Base-by-base conservation (phyloP, 2,329 filamentous ascomycete genomes). In the Clonostachys solani region DNA sequence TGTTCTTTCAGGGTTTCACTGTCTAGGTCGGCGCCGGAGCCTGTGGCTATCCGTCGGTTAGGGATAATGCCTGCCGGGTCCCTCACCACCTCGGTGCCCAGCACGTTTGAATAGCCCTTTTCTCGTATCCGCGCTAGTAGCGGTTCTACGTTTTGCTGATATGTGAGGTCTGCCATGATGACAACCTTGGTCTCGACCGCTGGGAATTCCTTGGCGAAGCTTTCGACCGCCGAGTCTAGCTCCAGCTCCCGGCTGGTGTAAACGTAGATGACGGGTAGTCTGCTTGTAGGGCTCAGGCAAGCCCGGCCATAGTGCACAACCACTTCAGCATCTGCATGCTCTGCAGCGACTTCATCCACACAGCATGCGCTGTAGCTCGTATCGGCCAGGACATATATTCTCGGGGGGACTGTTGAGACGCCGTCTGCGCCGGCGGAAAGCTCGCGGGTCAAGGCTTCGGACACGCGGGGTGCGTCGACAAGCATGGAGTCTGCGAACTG, bases 331-430 rank as follows among this genome's bases (percentile, higher is more conserved):
- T 90, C 80, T 15, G 90, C 87, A 63, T 99, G 94, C 64, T 99
- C 92, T 3, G 94, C 94, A 0, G 94, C 94, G 38, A 97, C 86
- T 69, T 99, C 94, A 60, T 99, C 94, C 16, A 97, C 92, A 60
- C 94, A 99, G 69, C 94, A 99, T 1, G 92, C 86, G 50, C 94
- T 95, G 67, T 97, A 99, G 3, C 92, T 96, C 3, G 94, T 97
- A 65, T 99, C 94, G 33, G 87, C 94, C 16, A 99, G 74, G 50
- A 99, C 92, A 57, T 88, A 95, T 45, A 97, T 74, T 51, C 75
- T 62, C 47, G 51, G 45, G n/a, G 16, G 47, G 54, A 40, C 35
- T 40, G 55, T 50, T n/a, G 45, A 49, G 12, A 46, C 50, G 16
- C 50, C 48, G 1, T 47, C 50, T 34, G 56, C 53, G 1, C 47